phyloP scores from a whole-genome alignment of 257 asterid species.

The Mitragyna speciosa region DNA sequence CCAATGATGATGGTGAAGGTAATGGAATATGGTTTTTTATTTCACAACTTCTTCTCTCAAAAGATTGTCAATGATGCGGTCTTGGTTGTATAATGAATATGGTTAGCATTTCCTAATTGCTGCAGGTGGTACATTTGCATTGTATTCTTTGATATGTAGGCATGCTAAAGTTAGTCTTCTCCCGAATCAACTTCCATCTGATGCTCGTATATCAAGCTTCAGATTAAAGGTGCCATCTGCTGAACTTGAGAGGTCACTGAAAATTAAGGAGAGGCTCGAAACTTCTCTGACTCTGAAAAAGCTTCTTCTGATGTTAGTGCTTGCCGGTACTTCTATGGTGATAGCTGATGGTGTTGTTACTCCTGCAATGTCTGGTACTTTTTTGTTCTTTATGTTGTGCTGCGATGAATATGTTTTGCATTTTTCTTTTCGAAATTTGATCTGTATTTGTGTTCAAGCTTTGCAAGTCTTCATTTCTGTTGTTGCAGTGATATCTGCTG shows the following conservation, averaged over 20 bases:
- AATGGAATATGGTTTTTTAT: constrained; percentile 8
- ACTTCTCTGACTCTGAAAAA: constrained; percentile 79
- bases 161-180: constrained; percentile 98
- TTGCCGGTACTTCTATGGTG: constrained; percentile 99
- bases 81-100: constrained; percentile 22
- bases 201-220: constrained; percentile 92
- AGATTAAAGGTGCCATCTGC: constrained; percentile 96
- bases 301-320: constrained; percentile 85
- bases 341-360: constrained; percentile 98
- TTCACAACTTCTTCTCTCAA: background rate
- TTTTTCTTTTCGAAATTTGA: constrained; percentile 18
- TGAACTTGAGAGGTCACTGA: constrained; percentile 96
- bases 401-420: constrained; percentile 18
- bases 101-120: constrained; percentile 31
- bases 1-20: constrained; percentile 99
- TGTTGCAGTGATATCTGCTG: constrained; percentile 91
- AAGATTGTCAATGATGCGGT: constrained; percentile 10
- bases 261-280: constrained; percentile 89
- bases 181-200: constrained; percentile 89
- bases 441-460: constrained; percentile 25
- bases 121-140: constrained; percentile 98
- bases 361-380: constrained; percentile 97
- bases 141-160: constrained; percentile 96
- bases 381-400: constrained; percentile 22
- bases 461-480: constrained; percentile 24